phyloP scores from a whole-genome alignment of 176 grass and related monocot genomes.

The Olyra latifolia region DNA sequence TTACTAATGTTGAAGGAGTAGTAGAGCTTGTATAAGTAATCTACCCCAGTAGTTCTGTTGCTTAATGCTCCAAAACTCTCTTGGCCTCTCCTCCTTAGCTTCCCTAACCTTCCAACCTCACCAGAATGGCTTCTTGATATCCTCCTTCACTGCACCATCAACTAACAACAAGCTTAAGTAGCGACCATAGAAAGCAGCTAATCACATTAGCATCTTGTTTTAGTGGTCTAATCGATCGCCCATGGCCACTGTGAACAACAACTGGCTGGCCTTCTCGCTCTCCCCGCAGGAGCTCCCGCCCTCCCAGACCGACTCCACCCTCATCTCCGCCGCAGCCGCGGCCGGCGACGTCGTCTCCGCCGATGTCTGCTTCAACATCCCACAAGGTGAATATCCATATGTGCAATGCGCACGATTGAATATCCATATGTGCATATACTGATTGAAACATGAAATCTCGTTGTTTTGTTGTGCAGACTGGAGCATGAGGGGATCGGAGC shows the following conservation, averaged over 20 bases:
- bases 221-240: constrained; percentile 11
- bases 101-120: constrained; percentile 33
- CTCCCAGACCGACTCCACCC: constrained; percentile 44
- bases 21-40: constrained; percentile 53
- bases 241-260: constrained; percentile 95
- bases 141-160: constrained; percentile 4
- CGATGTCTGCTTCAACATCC: constrained; percentile 62
- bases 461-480: constrained; percentile 55
- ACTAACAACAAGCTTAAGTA: constrained; percentile 10
- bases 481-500: constrained; percentile 90
- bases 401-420: no score
- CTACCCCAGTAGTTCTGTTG: constrained; percentile 31
- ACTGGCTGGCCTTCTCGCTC: constrained; percentile 96
- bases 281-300: constrained; percentile 79
- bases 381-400: constrained; percentile 38
- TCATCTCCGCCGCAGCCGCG: constrained; percentile 37
- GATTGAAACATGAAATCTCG: constrained; percentile 10
- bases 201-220: constrained; percentile 9
- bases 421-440: not conserved
- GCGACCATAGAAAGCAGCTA: not conserved
- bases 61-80: constrained; percentile 42
- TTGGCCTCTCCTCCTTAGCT: constrained; percentile 29
- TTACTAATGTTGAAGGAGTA: not conserved
- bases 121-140: constrained; percentile 41
- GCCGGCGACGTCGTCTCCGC: constrained; percentile 46